phyloP scores from a whole-genome alignment of 75 land plant genomes.

The Adiantum capillusveneris region DNA sequence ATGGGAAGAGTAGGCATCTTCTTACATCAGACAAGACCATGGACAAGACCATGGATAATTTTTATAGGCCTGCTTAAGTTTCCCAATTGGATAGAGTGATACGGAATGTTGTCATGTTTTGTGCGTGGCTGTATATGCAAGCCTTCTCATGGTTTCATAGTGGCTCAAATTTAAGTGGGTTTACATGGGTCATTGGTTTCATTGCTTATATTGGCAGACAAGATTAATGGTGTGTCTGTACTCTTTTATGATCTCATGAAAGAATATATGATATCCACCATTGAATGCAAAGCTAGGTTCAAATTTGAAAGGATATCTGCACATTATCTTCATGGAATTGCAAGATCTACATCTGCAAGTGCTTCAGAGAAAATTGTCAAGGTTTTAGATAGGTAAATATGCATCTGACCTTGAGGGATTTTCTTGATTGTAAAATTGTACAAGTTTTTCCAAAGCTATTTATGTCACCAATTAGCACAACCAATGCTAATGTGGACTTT shows the following conservation, averaged over 20 bases:
- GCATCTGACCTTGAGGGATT: not conserved
- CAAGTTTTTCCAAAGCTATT: not conserved
- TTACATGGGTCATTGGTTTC: too few relatives aligned
- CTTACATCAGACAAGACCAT: too few relatives aligned
- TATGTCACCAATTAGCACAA: too few relatives aligned
- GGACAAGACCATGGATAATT: too few relatives aligned
- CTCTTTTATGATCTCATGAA: constrained; percentile 80
- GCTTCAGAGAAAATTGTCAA: constrained; percentile 53
- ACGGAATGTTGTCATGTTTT: too few relatives aligned
- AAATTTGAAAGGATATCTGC: constrained; percentile 84
- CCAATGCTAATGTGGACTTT: not conserved
- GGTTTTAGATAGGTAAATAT: constrained; percentile 66
- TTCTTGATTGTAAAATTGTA: not conserved
- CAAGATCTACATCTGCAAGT: constrained; percentile 54
- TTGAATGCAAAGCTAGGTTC: constrained; percentile 92
- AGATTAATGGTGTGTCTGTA: constrained; percentile 82
- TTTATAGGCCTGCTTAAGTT: too few relatives aligned
- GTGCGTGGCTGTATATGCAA: too few relatives aligned
- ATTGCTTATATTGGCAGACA: constrained; percentile 31
- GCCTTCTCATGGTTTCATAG: too few relatives aligned
- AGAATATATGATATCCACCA: constrained; percentile 53
- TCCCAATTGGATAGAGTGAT: too few relatives aligned
- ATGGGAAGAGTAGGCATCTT: constrained; percentile 89
- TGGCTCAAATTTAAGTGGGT: too few relatives aligned
- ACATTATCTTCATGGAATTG: constrained; percentile 81